phyloP scores from a whole-genome alignment of 1,284 basidiomycete species.

The Irpex rosettiformis region DNA sequence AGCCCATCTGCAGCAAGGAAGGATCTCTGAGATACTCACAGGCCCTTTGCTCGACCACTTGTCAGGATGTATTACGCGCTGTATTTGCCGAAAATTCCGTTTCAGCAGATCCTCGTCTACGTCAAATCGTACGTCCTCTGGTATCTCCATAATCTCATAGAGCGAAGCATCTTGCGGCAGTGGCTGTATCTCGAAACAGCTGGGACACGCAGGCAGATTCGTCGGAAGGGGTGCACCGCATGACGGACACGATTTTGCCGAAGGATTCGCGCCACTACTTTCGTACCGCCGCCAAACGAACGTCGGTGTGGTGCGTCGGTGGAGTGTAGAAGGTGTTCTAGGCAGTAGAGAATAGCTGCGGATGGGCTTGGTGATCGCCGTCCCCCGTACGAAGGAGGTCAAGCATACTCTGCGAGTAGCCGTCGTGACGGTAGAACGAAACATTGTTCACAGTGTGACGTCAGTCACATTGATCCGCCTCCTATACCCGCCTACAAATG shows the following conservation, averaged over 20 bases:
- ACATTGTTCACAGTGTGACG: constrained; percentile 24
- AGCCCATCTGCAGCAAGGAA: constrained; percentile 3
- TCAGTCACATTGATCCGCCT: constrained; percentile 20
- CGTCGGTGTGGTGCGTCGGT: neutral
- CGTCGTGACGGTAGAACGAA: constrained; percentile 19
- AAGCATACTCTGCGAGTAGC: constrained; percentile 7
- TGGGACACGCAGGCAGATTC: constrained; percentile 62
- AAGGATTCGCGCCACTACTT: neutral
- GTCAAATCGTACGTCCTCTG: constrained; percentile 61
- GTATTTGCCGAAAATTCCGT: constrained; percentile 60
- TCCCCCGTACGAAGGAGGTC: neutral
- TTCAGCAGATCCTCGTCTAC: constrained; percentile 55
- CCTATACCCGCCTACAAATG: neutral
- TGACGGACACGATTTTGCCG: constrained; percentile 44
- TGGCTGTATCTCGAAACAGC: constrained; percentile 61
- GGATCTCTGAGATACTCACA: constrained; percentile 34
- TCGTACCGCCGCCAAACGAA: neutral
- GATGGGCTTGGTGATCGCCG: constrained; percentile 1
- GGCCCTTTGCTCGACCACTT: constrained; percentile 64
- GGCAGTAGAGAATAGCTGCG: neutral
- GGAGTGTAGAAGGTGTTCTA: neutral
- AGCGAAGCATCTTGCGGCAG: constrained; percentile 48
- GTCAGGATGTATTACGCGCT: constrained; percentile 80
- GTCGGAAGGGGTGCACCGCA: constrained; percentile 59
- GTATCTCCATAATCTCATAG: constrained; percentile 61